Evolutionary conservation across 1,284 basidiomycete genomes (phyloP), one percentile per base, ranked within the genome.

Genomic region (Phlebopus sp.): DNA sequence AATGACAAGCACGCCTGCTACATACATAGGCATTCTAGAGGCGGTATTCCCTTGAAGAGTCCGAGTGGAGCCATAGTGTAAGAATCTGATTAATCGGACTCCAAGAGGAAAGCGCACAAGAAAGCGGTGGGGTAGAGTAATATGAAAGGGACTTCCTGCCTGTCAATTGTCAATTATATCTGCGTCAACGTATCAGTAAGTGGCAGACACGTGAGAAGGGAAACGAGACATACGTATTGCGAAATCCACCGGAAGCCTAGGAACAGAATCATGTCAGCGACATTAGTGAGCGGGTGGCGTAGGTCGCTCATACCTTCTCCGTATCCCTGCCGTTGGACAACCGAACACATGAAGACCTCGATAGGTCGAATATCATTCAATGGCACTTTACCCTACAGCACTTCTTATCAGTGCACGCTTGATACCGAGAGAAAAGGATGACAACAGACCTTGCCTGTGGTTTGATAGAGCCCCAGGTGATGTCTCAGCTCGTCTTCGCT

Each of bases 341-440:
- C 96, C 14, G 97, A 99, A 78, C 95, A 98, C 97, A 99, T 99
- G 84, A 98, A 99, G 63, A 99, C 83, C 71, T 99, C 97, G 70
- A 99, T 97, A 29, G 97, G 96, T 55, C 97, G 86, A 61, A 99
- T 98, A 71, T 98, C 96, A 62, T 80, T 90, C 60, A 99, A 84
- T 53, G 94, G 95, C 35, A 97, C 90, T 69, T 98, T 97, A 69
- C 97, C 97, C 93, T 96, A 48, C 35, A 1, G 17, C 21, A 35
- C 15, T 17, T 21, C 25, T 30, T 37, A 29, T 58, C 29, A 59
- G 19, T n/a, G 35, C 19, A 43, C n/a, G 11, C 21, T 25, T 21
- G n/a, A 27, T 4, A 15, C n/a, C n/a, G 15, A 18, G 2, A 40
- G 15, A 39, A 6, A 13, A 27, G 11, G 5, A 40, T 14, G 37